phyloP scores from a whole-genome alignment of 75 land plant species.

The Picea glauca region DNA sequence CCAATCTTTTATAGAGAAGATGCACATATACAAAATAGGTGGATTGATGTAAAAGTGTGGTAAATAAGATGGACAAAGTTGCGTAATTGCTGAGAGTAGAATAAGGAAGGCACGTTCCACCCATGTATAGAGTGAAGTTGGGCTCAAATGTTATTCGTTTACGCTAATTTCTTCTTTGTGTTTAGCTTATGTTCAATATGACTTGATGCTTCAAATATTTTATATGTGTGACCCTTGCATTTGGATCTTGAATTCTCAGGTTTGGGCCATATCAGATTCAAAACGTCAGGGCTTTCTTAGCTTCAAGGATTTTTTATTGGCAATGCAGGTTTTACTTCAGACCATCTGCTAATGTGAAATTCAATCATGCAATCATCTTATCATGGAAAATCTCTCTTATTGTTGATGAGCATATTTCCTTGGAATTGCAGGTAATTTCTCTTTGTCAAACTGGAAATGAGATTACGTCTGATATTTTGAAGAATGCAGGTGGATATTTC shows the following conservation, averaged over 20 bases:
- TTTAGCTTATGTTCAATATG: too few relatives aligned
- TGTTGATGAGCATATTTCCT: constrained; percentile 6
- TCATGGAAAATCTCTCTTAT: neutral
- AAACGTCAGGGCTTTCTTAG: constrained; percentile 90
- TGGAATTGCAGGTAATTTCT: constrained; percentile 66
- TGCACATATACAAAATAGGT: too few relatives aligned
- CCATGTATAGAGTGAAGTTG: too few relatives aligned
- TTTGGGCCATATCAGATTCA: constrained; percentile 89
- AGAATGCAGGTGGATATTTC: constrained; percentile 26
- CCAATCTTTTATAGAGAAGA: too few relatives aligned
- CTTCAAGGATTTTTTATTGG: constrained; percentile 72
- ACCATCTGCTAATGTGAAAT: neutral
- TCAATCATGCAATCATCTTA: neutral
- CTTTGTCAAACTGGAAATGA: constrained; percentile 69
- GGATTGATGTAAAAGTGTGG: too few relatives aligned
- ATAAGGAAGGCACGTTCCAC: too few relatives aligned
- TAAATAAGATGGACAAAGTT: too few relatives aligned
- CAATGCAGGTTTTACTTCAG: constrained; percentile 72
- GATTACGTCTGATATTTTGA: constrained; percentile 40
- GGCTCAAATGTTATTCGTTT: too few relatives aligned
- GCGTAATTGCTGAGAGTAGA: too few relatives aligned
- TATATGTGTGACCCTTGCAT: too few relatives aligned
- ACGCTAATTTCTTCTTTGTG: too few relatives aligned
- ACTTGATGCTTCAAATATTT: too few relatives aligned
- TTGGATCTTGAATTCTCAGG: constrained; percentile 27